Conservation (phyloP, 768 basidiomycete genomes). For the Xerocomellus dryophilus region DNA sequence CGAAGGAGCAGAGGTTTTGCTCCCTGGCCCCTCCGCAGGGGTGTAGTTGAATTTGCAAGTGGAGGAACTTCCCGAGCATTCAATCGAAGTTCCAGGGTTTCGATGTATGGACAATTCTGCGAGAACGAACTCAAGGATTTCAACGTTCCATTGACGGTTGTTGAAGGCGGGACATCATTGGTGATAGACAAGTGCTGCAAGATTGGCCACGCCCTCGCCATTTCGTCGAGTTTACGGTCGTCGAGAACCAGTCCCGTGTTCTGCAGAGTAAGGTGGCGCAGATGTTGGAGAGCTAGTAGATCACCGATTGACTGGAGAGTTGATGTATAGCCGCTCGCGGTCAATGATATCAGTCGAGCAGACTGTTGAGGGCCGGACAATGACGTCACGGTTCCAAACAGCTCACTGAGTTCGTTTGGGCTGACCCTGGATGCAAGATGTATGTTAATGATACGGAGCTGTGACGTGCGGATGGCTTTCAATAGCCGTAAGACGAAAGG, state of each 20-base stretch:
- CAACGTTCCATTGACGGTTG: slow-evolving; percentile 6
- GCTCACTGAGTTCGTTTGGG: slow-evolving; percentile 4
- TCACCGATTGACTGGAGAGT: slow-evolving; percentile 9
- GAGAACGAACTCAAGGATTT: slow-evolving; percentile 10
- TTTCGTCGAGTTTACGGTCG: slow-evolving; percentile 13
- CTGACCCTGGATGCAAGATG: slow-evolving; percentile 12
- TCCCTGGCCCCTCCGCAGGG: slow-evolving; percentile 3
- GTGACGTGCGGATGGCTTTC: slow-evolving; percentile 6
- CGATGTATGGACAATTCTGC: slow-evolving; percentile 17
- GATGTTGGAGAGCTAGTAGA: slow-evolving; percentile 4
- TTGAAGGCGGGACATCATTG: slow-evolving; percentile 12
- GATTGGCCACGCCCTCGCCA: slow-evolving; percentile 18
- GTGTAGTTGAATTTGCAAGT: background rate
- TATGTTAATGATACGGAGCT: slow-evolving; percentile 14
- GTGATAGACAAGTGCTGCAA: slow-evolving; percentile 17
- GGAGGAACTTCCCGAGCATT: slow-evolving; percentile 19
- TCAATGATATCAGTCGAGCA: slow-evolving; percentile 6
- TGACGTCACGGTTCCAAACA: slow-evolving; percentile 7
- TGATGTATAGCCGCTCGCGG: slow-evolving; percentile 11
- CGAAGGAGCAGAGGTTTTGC: background rate
- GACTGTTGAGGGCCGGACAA: slow-evolving; percentile 9
- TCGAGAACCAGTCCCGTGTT: slow-evolving; percentile 14
- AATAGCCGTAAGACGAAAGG: slow-evolving; percentile 8
- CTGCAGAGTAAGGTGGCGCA: slow-evolving; percentile 12
- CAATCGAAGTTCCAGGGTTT: slow-evolving; percentile 15